Conservation (phyloP, 2,329 filamentous ascomycete genomes). For the Epichloe sp. region DNA sequence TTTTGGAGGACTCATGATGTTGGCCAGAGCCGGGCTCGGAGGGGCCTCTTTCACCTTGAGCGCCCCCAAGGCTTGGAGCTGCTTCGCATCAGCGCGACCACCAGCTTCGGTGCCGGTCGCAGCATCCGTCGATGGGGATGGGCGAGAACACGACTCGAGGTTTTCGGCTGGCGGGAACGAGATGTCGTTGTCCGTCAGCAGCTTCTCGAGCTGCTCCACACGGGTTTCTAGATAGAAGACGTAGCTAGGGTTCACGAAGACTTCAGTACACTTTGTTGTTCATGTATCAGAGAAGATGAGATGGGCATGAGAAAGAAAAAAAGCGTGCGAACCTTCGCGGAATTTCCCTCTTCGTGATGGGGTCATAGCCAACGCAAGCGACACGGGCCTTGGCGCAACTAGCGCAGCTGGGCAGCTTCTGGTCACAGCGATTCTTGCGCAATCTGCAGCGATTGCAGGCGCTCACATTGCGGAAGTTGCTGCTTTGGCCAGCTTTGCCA, state of each 20-base stretch:
- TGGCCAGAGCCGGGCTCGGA: slow-evolving; percentile 43
- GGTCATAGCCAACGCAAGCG: slow-evolving; percentile 88
- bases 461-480: slow-evolving; percentile 74
- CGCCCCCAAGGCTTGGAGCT: neutral
- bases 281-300: neutral
- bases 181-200: slow-evolving; percentile 58
- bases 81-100: too few species aligned
- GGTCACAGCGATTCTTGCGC: slow-evolving; percentile 91
- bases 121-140: slow-evolving; percentile 24
- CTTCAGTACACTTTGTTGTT: neutral
- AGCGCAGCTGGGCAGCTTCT: slow-evolving; percentile 78
- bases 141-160: slow-evolving; percentile 50
- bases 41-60: slow-evolving; percentile 23
- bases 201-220: slow-evolving; percentile 66
- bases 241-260: slow-evolving; percentile 46
- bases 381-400: slow-evolving; percentile 89
- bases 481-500: slow-evolving; percentile 32
- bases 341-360: slow-evolving; percentile 91
- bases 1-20: slow-evolving; percentile 65
- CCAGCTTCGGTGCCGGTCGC: slow-evolving; percentile 2
- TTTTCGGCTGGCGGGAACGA: slow-evolving; percentile 57
- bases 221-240: slow-evolving; percentile 89
- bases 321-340: slow-evolving; percentile 62
- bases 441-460: slow-evolving; percentile 87
- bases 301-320: too few species aligned